Base-by-base conservation (phyloP, 2,329 filamentous ascomycete genomes). In the Chalaropsis ovoidea region DNA sequence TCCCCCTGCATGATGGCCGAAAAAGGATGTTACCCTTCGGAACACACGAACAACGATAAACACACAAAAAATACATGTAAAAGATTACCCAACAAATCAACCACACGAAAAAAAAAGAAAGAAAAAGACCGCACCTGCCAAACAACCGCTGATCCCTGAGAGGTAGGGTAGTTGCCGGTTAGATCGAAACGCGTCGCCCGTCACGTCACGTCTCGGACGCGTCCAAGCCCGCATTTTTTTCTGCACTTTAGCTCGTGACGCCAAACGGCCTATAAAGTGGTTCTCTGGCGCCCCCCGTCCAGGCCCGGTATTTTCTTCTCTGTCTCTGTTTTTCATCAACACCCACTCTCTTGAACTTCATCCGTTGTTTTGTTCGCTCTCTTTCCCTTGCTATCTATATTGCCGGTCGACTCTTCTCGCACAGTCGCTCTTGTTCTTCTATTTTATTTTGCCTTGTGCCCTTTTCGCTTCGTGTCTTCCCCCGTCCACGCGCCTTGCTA, bases 101-200 rank as follows among this genome's bases (percentile, higher is more conserved):
- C 17, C n/a, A 3, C 17, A 47, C 2, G 8, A 11, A 49, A 49
- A 49, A 49, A 4, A 49, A 22, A 49, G n/a, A 11, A 49, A n/a
- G 47, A n/a, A 49, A 43, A 43, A 43, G 42, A 43, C 42, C 42
- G 42, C 22, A 56, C 31, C 6, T 56, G 52, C 24, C 27, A 13
- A 43, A 13, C 11, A 43, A 5, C 11, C 27, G 11, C 27, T 8
- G 22, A 56, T 56, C 52, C 52, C 27, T 31, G 52, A 11, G 22
- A 11, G 31, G 27, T 22, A 56, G 31, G 52, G 52, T 56, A 56
- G 24, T 35, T 56, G 52, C 52, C 4, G 17, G 52, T 56, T 24
- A 49, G 17, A 49, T 49, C 22, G 3, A 61, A 61, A 45, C 60
- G 60, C 61, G 42, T 62, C 42, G 15, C 39, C 31, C n/a, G n/a